Evolutionary conservation across 1,284 basidiomycete species (phyloP).

Genomic region (Gymnopus androsaceus): DNA sequence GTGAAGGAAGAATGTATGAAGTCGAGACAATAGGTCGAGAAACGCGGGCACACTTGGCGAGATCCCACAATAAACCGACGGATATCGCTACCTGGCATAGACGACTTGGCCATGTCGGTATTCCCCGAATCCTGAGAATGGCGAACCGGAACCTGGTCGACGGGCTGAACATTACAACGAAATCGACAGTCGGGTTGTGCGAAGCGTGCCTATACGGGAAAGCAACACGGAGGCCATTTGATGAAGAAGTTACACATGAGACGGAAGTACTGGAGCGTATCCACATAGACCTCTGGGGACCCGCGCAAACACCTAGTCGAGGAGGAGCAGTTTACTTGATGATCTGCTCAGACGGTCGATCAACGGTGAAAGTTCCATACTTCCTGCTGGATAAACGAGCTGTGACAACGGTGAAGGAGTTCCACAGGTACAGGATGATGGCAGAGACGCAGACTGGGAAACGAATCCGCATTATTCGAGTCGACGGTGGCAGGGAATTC

Average conservation of each 20-base stretch:
- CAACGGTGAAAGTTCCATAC: no score
- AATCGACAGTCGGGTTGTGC: slow-evolving; percentile 11
- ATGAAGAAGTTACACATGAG: slow-evolving; percentile 17
- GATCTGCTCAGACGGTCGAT: no score
- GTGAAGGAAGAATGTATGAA: neutral
- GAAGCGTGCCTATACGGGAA: slow-evolving; percentile 27
- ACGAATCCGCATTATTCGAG: no score
- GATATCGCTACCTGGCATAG: slow-evolving; percentile 11
- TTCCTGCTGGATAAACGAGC: no score
- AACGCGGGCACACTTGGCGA: neutral
- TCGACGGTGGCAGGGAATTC: no score
- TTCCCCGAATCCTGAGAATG: neutral
- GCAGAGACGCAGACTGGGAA: no score
- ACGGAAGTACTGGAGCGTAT: no score
- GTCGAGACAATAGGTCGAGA: neutral
- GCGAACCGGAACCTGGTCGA: neutral
- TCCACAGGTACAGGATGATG: no score
- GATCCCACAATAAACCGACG: slow-evolving; percentile 5
- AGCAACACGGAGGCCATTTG: slow-evolving; percentile 19
- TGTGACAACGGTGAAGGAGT: no score
- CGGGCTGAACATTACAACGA: slow-evolving; percentile 8
- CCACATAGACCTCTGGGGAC: no score
- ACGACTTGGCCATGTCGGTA: slow-evolving; percentile 8
- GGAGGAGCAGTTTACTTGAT: no score
- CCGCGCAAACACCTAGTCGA: no score